Evolutionary conservation across 176 grass and related monocot genomes (phyloP), one percentile per base, ranked within the genome.

Genomic region (Lolium rigidum): DNA sequence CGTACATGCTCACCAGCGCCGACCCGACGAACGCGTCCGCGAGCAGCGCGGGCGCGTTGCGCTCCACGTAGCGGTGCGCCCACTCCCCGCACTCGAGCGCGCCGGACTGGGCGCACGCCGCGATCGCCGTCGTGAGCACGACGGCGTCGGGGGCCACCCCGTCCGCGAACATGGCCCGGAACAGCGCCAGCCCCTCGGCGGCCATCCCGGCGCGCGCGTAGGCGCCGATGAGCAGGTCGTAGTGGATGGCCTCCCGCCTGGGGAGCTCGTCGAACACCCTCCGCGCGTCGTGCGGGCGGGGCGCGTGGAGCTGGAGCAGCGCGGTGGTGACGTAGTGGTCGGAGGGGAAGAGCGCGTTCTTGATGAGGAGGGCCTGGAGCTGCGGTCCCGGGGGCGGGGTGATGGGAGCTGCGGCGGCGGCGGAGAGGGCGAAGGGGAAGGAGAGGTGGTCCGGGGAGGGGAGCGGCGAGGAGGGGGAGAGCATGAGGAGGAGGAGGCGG

Each of bases 291-390:
- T 69, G 74, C 10, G 79, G 87, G 47, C 65, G 64, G 12, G 80
- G 49, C 4, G 87, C 79, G 78, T 95, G 89, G 10, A 98, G 76
- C 79, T 92, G 87, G 0, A 98, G 61, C 10, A 98, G 82, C 65
- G 90, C 89, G 76, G 95, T 89, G 72, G 94, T 88, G 65, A 98
- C 92, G 82, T 92, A 98, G 78, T 90, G 93, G 80, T 98, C 95
- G 10, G 87, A 76, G 16, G 88, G 87, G 65, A 89, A 88, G 76
- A 95, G 86, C 6, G 91, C 92, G 63, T 87, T 93, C 90, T 91
- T 93, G 37, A 88, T 2, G 76, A 93, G 66, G 6, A 95, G 54
- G 10, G 80, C 75, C 83, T 95, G 93, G 65, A 95, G 77, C 90
- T 98, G 95, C 63, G 49, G 16, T 3, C 92, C 90, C 41, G 79